Evolutionary conservation across 345 rosid genomes (phyloP), one percentile per base, ranked within the genome.

Genomic region (Schrenkiella parvula): DNA sequence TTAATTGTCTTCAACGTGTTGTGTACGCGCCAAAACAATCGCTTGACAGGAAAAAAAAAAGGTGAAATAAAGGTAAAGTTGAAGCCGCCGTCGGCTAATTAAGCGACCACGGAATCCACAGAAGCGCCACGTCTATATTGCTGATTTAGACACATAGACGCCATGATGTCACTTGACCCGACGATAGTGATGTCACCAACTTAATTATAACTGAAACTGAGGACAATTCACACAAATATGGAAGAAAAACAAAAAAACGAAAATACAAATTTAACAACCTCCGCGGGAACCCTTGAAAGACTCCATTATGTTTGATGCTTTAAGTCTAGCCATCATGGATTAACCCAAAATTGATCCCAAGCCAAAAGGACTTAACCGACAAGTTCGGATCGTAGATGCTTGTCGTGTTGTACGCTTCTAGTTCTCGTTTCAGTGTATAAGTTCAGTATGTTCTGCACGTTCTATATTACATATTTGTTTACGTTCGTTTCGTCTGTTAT

Each of bases 151-250:
- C 70, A 10, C 23, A 53, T 61, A 68, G 79, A 68, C 74, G 79
- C 74, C 79, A 44, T 75, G 74, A 75, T 70, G 53, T 61, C 70
- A 69, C 74, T 43, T 44, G 51, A 11, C 78, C 72, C 78, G 21
- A 6, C 18, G 59, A 73, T 65, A 14, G 5, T 47, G 77, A 66
- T 47, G 42, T 55, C 77, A 73, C 77, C 31, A 46, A 28, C 51
- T 22, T 38, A 4, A n/a, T 44, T 44, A 7, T 43, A 15, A 44
- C 47, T 32, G 13, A 44, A 22, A 6, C 39, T 21, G 21, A 70
- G 7, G 18, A 31, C 46, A 55, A 29, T 17, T 53, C 42, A 32
- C 32, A 22, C 4, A 43, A 21, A 31, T 21, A 21, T 3, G 5
- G 39, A 18, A 39, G 41, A 57, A 5, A 29, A 10, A 22, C 4